Conservation (phyloP, 1,284 basidiomycete genomes). For the Takashimella koratensis region DNA sequence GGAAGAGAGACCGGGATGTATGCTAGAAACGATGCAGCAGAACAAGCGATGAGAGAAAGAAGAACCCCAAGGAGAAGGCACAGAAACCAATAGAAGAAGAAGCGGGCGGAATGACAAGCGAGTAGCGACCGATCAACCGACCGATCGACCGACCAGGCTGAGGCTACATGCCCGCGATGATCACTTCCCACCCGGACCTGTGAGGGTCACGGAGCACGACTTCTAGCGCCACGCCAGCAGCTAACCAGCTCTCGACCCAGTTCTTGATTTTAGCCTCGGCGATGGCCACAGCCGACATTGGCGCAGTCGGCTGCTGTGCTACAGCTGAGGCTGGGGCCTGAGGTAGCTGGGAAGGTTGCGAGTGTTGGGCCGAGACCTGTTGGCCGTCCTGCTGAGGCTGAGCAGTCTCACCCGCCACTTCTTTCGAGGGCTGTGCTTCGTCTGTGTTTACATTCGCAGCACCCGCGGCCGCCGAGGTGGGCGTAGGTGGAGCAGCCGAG, state of each 20-base stretch:
- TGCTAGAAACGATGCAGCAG: too few relatives aligned
- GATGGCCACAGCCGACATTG: background rate
- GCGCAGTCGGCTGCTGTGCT: background rate
- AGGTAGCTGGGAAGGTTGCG: background rate
- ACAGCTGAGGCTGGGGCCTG: background rate
- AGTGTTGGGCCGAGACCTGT: background rate
- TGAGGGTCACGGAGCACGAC: constrained; percentile 37
- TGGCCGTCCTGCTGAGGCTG: background rate
- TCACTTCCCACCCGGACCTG: constrained; percentile 35
- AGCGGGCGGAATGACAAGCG: too few relatives aligned
- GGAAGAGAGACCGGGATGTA: too few relatives aligned
- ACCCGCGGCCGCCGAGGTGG: background rate
- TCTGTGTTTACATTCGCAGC: background rate
- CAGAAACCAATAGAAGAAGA: too few relatives aligned
- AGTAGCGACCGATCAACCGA: too few relatives aligned
- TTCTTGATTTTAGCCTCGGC: constrained; percentile 1
- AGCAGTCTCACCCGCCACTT: background rate
- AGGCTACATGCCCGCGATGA: constrained; percentile 37
- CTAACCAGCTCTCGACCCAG: constrained; percentile 34
- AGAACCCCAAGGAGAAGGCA: too few relatives aligned
- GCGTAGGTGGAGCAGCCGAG: background rate
- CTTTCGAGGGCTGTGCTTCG: background rate
- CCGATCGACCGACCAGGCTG: too few relatives aligned
- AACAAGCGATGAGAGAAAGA: too few relatives aligned
- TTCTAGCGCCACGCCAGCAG: constrained; percentile 30